Evolutionary conservation across 2,329 filamentous ascomycete species (phyloP), one percentile per base, ranked within the genome.

Genomic region (Drechslerella stenobrocha): DNA sequence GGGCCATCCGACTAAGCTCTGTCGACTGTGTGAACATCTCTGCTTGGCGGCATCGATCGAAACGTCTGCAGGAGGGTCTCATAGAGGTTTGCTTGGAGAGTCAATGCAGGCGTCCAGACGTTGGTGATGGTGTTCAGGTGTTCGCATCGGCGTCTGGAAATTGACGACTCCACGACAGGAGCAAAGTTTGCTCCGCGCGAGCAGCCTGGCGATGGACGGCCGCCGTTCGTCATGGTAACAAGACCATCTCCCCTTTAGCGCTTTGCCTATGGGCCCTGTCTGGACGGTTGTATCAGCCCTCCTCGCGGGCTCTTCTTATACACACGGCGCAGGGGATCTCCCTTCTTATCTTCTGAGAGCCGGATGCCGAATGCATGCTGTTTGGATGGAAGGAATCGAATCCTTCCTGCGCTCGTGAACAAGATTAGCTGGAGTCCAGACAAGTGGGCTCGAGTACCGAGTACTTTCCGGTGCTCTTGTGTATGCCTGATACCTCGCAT

Each of bases 171-270:
- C 22, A 30, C 37, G n/a, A n/a, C 15, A 52, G 18, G 13, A 35
- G 3, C n/a, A 26, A 24, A 35, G 18, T 22, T 37, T 45, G 40
- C 26, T 40, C 23, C 28, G 37, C n/a, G 37, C 37, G 37, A 42
- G 15, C 4, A 42, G 37, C 37, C 37, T 18, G 37, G 3, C 8
- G 37, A 42, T 20, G 37, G 37, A 42, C 9, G 37, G 37, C 15
- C 15, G 18, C 15, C 20, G 47, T 53, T 66, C 61, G 26, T 53
- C 61, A 66, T 59, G 61, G 61, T 58, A 66, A 66, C 61, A 66
- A 66, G 61, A 55, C 61, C 53, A 52, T 46, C 18, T 58, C 53
- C 61, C 57, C 32, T 20, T 55, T 66, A 66, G 61, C 53, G 61
- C 61, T 57, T 32, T 52, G 46, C 52, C 28, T 11, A 5, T 30